phyloP scores from a whole-genome alignment of 805 yeast genomes.

The Scheffersomyces coipomensis region DNA sequence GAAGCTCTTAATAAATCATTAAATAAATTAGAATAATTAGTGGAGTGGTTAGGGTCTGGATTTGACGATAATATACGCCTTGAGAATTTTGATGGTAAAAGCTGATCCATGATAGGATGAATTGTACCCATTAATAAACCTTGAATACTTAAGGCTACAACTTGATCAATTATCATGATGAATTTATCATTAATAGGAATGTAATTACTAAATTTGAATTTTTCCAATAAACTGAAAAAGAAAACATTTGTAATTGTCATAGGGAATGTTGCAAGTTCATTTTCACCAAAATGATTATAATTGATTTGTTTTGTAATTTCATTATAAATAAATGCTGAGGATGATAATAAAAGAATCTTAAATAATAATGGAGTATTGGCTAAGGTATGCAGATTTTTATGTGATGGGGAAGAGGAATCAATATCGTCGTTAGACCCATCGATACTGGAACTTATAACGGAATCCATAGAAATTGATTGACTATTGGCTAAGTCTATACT shows the following conservation, averaged over 20 bases:
- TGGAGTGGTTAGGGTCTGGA: slow-evolving; percentile 28
- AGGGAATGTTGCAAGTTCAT: slow-evolving; percentile 41
- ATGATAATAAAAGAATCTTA: slow-evolving; percentile 28
- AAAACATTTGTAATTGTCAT: slow-evolving; percentile 32
- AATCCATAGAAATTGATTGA: not conserved
- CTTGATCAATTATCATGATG: slow-evolving; percentile 11
- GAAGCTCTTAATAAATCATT: slow-evolving; percentile 41
- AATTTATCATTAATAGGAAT: slow-evolving; percentile 5
- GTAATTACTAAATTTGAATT: slow-evolving; percentile 17
- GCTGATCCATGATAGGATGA: slow-evolving; percentile 44
- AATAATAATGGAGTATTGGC: slow-evolving; percentile 3
- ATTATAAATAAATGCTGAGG: slow-evolving; percentile 53
- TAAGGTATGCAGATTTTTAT: not conserved
- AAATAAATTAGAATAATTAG: slow-evolving; percentile 24
- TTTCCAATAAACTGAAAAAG: slow-evolving; percentile 22
- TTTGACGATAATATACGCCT: slow-evolving; percentile 37
- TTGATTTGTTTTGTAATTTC: slow-evolving; percentile 52
- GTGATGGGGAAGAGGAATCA: not conserved
- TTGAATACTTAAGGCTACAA: slow-evolving; percentile 39
- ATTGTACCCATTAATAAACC: slow-evolving; percentile 60
- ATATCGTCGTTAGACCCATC: not conserved
- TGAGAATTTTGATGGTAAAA: slow-evolving; percentile 27
- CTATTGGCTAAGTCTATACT: too few species aligned
- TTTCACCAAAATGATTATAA: slow-evolving; percentile 45
- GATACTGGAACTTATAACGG: not conserved